A percentile compares a stretch with the other conserved stretches of the same genome.
phyloP scores from a whole-genome alignment of 2,329 filamentous ascomycete species.

The Celoporthe dispersa region DNA sequence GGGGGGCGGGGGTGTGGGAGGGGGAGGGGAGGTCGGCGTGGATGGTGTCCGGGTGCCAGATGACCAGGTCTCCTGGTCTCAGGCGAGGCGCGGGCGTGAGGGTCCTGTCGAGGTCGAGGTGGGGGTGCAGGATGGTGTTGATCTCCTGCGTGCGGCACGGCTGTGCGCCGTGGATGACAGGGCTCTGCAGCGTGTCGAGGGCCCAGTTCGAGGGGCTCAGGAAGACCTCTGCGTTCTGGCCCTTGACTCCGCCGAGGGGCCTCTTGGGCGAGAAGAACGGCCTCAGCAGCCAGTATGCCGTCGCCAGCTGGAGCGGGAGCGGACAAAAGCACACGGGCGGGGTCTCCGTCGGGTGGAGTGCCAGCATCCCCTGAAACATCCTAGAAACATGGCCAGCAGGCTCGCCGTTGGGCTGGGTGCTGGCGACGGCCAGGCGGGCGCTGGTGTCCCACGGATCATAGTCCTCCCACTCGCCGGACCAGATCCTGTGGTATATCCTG shows the following conservation, averaged over 20 bases:
- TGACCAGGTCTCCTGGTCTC: conserved; percentile 74
- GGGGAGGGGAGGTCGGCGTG: conserved; percentile 55
- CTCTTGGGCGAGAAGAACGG: conserved; percentile 61
- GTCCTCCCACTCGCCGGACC: conserved; percentile 71
- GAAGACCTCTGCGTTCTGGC: conserved; percentile 14
- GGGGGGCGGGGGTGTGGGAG: conserved; percentile 23
- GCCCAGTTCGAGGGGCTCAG: conserved; percentile 25
- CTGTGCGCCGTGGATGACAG: conserved; percentile 71
- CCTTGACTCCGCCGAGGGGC: conserved; percentile 8
- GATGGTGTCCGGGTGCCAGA: conserved; percentile 73
- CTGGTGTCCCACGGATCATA: conserved; percentile 77
- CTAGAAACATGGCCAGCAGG: conserved; percentile 76
- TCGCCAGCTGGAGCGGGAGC: conserved; percentile 66
- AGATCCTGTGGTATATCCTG: conserved; percentile 68
- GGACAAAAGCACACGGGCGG: conserved; percentile 73
- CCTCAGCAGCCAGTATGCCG: conserved; percentile 76
- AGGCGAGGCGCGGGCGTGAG: conserved; percentile 75
- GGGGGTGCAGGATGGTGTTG: conserved; percentile 69
- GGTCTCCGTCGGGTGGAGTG: conserved; percentile 69
- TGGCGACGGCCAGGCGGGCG: conserved; percentile 64
- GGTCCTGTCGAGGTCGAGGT: conserved; percentile 67
- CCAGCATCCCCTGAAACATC: conserved; percentile 79
- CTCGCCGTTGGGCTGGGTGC: conserved; percentile 74
- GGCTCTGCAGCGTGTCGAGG: conserved; percentile 37
- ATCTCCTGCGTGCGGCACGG: conserved; percentile 74